Conservation (phyloP, 805 yeast species). For the Candida yuanshanica region DNA sequence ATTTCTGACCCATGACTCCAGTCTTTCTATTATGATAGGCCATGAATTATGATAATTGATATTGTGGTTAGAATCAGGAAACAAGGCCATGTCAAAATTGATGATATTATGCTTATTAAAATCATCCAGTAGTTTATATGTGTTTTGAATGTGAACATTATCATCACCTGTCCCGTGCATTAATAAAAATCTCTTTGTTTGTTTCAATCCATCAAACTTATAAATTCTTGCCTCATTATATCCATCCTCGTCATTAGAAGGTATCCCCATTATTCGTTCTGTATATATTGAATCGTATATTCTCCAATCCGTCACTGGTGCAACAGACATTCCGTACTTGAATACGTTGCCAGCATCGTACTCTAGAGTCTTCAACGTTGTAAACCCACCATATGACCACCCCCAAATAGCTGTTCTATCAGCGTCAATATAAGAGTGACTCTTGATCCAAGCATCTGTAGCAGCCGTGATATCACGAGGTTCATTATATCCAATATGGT, state of each 20-base stretch:
- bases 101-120: conserved; percentile 48
- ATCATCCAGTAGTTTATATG: conserved; percentile 54
- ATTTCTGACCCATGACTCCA: conserved; percentile 50
- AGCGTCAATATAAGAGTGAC: conserved; percentile 40
- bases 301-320: conserved; percentile 80
- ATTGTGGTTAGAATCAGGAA: conserved; percentile 90
- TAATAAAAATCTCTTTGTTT: conserved; percentile 52
- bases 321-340: conserved; percentile 75
- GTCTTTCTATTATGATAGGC: conserved; percentile 61
- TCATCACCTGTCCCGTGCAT: conserved; percentile 85
- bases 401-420: conserved; percentile 73
- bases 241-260: conserved; percentile 42
- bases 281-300: conserved; percentile 75
- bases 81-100: conserved; percentile 80
- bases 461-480: conserved; percentile 59
- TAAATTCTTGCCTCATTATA: conserved; percentile 42
- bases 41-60: conserved; percentile 78
- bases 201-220: conserved; percentile 37
- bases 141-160: conserved; percentile 74
- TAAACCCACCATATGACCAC: conserved; percentile 84
- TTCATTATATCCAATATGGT: conserved; percentile 68
- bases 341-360: conserved; percentile 56
- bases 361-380: conserved; percentile 69
- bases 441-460: conserved; percentile 43
- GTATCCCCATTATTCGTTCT: conserved; percentile 66